Evolutionary conservation across 2,329 filamentous ascomycete species (phyloP).

Genomic region (Alternaria viburni): DNA sequence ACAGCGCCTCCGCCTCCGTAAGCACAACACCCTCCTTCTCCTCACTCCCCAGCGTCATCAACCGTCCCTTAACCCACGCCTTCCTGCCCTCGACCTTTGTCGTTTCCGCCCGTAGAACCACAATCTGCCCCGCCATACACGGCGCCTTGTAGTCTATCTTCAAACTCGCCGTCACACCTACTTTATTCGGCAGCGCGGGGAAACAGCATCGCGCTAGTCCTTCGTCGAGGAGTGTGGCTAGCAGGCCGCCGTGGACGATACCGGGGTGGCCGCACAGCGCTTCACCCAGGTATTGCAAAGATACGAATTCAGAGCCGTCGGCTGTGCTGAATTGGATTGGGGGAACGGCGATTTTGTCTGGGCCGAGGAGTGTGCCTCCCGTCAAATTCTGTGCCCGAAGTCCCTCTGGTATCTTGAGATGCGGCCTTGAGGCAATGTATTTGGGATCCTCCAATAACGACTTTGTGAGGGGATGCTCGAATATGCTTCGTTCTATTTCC

Average conservation of each 20-base stretch:
- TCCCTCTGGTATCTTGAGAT: conserved; percentile 79
- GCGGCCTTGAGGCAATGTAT: conserved; percentile 79
- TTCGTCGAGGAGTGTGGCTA: conserved; percentile 94
- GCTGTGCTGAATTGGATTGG: conserved; percentile 72
- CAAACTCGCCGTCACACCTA: conserved; percentile 85
- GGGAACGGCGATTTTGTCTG: conserved; percentile 78
- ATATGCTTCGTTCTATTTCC: conserved; percentile 75
- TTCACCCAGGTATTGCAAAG: conserved; percentile 77
- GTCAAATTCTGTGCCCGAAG: conserved; percentile 80
- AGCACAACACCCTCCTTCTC: conserved; percentile 65
- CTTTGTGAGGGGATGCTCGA: conserved; percentile 74
- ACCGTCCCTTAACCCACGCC: conserved; percentile 87
- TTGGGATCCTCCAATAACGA: conserved; percentile 70
- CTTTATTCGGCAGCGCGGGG: conserved; percentile 81
- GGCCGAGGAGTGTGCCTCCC: conserved; percentile 76
- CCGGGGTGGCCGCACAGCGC: conserved; percentile 88
- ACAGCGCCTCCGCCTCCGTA: conserved; percentile 84
- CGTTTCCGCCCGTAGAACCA: conserved; percentile 80
- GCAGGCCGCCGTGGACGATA: conserved; percentile 86
- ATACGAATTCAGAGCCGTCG: conserved; percentile 64
- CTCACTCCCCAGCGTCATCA: conserved; percentile 75
- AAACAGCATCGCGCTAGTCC: conserved; percentile 88
- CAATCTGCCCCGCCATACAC: conserved; percentile 73
- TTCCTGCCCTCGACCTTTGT: conserved; percentile 89
- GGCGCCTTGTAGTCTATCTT: conserved; percentile 83